Evolutionary conservation across 495 filamentous ascomycete genomes (phyloP).

Genomic region (Clohesyomyces aquaticus): DNA sequence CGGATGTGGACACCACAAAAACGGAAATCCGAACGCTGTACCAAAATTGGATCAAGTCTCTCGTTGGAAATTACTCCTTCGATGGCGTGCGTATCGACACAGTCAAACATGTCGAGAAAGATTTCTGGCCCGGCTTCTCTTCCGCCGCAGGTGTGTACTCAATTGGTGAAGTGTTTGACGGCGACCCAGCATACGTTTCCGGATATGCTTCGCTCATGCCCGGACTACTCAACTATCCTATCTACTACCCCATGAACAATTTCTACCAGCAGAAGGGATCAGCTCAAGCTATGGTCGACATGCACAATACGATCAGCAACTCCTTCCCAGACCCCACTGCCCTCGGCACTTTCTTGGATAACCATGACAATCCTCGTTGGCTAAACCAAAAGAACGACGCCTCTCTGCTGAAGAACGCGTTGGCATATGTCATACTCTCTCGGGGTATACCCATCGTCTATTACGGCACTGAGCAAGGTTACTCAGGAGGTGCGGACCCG

Average conservation of each 20-base stretch:
- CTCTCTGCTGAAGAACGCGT: slow-evolving; percentile 66
- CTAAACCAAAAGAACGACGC: slow-evolving; percentile 42
- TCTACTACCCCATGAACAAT: slow-evolving; percentile 62
- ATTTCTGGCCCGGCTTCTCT: slow-evolving; percentile 69
- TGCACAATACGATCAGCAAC: slow-evolving; percentile 44
- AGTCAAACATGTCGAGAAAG: slow-evolving; percentile 70
- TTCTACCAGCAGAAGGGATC: slow-evolving; percentile 54
- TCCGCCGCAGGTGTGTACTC: slow-evolving; percentile 71
- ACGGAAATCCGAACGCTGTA: slow-evolving; percentile 59
- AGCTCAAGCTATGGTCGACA: slow-evolving; percentile 37
- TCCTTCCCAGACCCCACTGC: slow-evolving; percentile 64
- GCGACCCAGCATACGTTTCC: slow-evolving; percentile 63
- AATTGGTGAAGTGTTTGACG: slow-evolving; percentile 70
- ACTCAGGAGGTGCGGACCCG: slow-evolving; percentile 61
- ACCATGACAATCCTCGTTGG: slow-evolving; percentile 65
- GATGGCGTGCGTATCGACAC: slow-evolving; percentile 80
- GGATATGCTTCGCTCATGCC: slow-evolving; percentile 66
- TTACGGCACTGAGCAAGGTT: slow-evolving; percentile 74
- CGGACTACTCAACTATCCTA: slow-evolving; percentile 71
- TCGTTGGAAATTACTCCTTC: slow-evolving; percentile 69
- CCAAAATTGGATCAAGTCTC: slow-evolving; percentile 65
- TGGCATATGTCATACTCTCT: slow-evolving; percentile 71
- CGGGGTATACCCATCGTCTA: slow-evolving; percentile 72
- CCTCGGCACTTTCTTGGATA: slow-evolving; percentile 76
- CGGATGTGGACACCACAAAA: slow-evolving; percentile 69